phyloP scores from a whole-genome alignment of 257 asterid genomes.

The Ehretia macrophylla region DNA sequence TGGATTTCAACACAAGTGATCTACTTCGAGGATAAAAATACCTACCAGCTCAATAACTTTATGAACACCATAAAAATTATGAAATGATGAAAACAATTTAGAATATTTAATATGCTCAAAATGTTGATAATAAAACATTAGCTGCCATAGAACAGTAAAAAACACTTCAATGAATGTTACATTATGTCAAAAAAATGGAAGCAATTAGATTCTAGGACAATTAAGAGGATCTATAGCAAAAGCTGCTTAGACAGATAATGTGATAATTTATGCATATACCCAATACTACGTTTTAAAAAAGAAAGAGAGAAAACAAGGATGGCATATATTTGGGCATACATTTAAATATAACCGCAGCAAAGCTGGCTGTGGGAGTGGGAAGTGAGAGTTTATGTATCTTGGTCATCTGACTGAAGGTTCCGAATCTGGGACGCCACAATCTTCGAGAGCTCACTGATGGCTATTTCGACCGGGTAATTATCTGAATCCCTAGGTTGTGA shows the following conservation, averaged over 20 bases:
- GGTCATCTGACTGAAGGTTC: slow-evolving; percentile 40
- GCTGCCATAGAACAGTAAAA: neutral
- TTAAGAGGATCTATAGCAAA: neutral
- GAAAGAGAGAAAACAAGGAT: too few relatives aligned
- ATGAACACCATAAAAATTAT: neutral
- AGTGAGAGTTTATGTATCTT: neutral
- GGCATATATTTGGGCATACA: too few relatives aligned
- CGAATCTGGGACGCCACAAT: slow-evolving; percentile 51
- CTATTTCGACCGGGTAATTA: slow-evolving; percentile 41
- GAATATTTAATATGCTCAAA: neutral
- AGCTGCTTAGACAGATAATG: neutral
- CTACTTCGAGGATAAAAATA: too few relatives aligned
- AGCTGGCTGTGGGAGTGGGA: too few relatives aligned
- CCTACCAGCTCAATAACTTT: too few relatives aligned
- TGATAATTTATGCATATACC: too few relatives aligned
- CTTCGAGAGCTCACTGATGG: slow-evolving; percentile 49
- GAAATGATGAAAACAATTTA: too few relatives aligned
- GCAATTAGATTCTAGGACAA: neutral
- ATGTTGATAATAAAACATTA: neutral
- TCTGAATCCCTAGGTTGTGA: slow-evolving; percentile 35
- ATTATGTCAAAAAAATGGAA: neutral
- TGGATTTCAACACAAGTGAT: too few relatives aligned
- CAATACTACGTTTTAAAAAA: too few relatives aligned
- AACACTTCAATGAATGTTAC: neutral
- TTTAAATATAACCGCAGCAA: too few relatives aligned